phyloP scores from a whole-genome alignment of 805 yeast genomes.

The Schwanniomyces vanrijiae region DNA sequence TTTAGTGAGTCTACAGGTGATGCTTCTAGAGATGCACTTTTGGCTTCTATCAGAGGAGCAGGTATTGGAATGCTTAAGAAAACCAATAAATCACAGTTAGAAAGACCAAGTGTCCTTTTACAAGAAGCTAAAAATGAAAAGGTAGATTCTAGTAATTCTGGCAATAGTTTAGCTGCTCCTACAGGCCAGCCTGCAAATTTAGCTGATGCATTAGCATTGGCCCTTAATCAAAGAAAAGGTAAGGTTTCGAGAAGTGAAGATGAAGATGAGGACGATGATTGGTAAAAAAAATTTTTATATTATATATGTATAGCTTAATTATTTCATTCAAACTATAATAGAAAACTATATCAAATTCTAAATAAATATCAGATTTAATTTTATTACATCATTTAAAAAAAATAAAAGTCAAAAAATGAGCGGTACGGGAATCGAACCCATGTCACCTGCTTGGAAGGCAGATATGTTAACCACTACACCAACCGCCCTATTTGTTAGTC shows the following conservation, averaged over 20 bases:
- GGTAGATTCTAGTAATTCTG: constrained; percentile 32
- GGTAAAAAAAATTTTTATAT: neutral
- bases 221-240: constrained; percentile 76
- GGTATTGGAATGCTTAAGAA: constrained; percentile 69
- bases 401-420: constrained; percentile 45
- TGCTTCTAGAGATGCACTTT: constrained; percentile 72
- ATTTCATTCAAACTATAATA: neutral
- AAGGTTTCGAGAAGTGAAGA: constrained; percentile 82
- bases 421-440: constrained; percentile 94
- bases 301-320: neutral
- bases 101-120: constrained; percentile 69
- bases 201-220: constrained; percentile 88
- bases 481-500: constrained; percentile 56
- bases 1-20: constrained; percentile 27
- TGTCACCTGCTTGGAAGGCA: constrained; percentile 94
- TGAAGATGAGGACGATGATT: constrained; percentile 70
- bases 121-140: constrained; percentile 72
- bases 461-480: constrained; percentile 91
- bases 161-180: constrained; percentile 42
- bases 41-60: constrained; percentile 83
- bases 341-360: neutral
- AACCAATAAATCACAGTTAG: constrained; percentile 81
- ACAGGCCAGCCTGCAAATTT: constrained; percentile 62
- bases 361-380: neutral
- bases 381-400: neutral